Percentiles rank a stretch among this genome's conserved stretches.
These are phyloP conservation scores for Clavaria fumosa DNA, from an alignment of 768 basidiomycete genomes.

Conservation along the genomic window DNA sequence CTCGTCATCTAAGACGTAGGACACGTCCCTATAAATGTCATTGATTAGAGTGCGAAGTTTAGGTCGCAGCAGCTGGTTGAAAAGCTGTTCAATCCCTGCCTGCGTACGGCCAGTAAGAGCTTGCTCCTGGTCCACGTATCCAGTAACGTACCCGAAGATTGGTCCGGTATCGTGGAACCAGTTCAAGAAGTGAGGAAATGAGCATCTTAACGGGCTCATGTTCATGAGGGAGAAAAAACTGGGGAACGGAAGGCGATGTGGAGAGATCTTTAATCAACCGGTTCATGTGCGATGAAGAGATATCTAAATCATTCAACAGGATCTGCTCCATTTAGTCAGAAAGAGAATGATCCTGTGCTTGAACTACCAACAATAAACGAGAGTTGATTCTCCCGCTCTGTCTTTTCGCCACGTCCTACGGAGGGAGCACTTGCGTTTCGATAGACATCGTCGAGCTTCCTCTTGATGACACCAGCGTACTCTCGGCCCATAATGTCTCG, in stretches of 20 bases:
- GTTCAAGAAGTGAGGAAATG: constrained; percentile 34
- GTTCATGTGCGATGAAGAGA: constrained; percentile 82
- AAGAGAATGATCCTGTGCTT: background rate
- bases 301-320: constrained; percentile 85
- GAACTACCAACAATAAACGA: constrained; percentile 61
- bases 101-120: constrained; percentile 15
- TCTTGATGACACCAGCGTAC: constrained; percentile 65
- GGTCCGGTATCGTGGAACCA: constrained; percentile 50
- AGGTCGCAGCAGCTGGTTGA: constrained; percentile 88
- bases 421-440: constrained; percentile 30
- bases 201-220: constrained; percentile 31
- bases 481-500: constrained; percentile 70
- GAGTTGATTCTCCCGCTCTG: constrained; percentile 63
- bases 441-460: constrained; percentile 82
- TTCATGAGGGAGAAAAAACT: constrained; percentile 53
- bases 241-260: constrained; percentile 36
- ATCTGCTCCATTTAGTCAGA: constrained; percentile 33
- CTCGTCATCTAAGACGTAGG: constrained; percentile 84
- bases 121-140: background rate
- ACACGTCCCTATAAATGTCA: constrained; percentile 83
- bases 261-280: constrained; percentile 56
- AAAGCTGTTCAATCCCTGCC: constrained; percentile 84
- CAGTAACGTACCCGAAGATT: constrained; percentile 46
- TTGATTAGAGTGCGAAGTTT: constrained; percentile 67
- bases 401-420: constrained; percentile 49